phyloP scores from a whole-genome alignment of 768 basidiomycete genomes.

The Termitomyces sp. region DNA sequence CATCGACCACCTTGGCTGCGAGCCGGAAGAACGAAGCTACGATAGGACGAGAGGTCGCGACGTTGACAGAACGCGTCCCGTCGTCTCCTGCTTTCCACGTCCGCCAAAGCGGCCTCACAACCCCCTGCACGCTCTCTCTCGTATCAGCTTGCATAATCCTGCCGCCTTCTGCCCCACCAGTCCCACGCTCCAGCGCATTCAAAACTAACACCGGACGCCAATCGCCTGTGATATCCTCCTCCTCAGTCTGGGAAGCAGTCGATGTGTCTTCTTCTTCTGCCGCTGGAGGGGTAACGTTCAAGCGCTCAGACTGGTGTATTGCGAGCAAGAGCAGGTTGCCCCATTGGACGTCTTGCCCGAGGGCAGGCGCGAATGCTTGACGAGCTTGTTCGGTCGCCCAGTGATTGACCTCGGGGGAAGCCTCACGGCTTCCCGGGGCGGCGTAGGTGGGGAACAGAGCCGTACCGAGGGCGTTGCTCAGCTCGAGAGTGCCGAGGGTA shows the following conservation, averaged over 20 bases:
- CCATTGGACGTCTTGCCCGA: slow-evolving; percentile 35
- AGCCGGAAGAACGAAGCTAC: slow-evolving; percentile 41
- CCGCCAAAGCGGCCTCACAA: slow-evolving; percentile 33
- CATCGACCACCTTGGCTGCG: slow-evolving; percentile 33
- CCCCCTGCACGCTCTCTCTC: slow-evolving; percentile 16
- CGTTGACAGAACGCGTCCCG: slow-evolving; percentile 7
- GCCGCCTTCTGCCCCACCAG: neutral
- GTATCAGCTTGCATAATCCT: neutral
- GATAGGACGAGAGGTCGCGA: slow-evolving; percentile 31
- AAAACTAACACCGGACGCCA: slow-evolving; percentile 43
- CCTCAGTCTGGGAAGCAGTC: neutral
- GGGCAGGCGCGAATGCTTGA: slow-evolving; percentile 23
- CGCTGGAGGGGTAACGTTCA: neutral
- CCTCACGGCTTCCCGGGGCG: neutral
- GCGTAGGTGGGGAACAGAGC: slow-evolving; percentile 21
- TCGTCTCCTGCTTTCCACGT: slow-evolving; percentile 28
- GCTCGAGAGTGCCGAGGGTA: slow-evolving; percentile 8
- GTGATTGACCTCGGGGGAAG: slow-evolving; percentile 8
- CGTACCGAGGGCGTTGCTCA: slow-evolving; percentile 17
- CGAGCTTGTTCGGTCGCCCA: slow-evolving; percentile 24
- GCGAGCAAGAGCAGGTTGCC: slow-evolving; percentile 35
- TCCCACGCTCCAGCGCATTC: slow-evolving; percentile 29
- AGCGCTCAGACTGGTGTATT: slow-evolving; percentile 16
- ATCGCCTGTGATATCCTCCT: slow-evolving; percentile 3
- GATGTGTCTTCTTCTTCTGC: neutral